Percentiles rank a stretch among this genome's conserved stretches.
Conservation (phyloP, 2,329 filamentous ascomycete species). For the Chaetomium sp. region DNA sequence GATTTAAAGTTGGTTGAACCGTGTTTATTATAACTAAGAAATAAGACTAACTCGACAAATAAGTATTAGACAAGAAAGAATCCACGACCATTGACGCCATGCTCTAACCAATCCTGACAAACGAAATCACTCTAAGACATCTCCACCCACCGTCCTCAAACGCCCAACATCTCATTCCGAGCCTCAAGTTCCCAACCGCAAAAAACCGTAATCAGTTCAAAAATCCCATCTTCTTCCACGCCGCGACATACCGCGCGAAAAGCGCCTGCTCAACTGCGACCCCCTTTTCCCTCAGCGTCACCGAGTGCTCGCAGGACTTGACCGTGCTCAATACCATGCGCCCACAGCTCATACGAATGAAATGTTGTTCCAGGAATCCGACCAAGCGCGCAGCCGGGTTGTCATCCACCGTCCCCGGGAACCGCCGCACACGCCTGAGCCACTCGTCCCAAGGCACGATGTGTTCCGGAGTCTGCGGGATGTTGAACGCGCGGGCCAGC, state of each 20-base stretch:
- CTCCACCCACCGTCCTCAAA: too few relatives aligned
- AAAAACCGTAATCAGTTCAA: too few relatives aligned
- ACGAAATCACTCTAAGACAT: too few relatives aligned
- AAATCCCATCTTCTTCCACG: background rate
- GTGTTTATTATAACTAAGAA: too few relatives aligned
- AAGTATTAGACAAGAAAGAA: too few relatives aligned
- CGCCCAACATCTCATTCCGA: too few relatives aligned
- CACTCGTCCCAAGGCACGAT: slow-evolving; percentile 1
- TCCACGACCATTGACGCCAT: too few relatives aligned
- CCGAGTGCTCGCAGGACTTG: background rate
- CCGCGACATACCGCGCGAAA: background rate
- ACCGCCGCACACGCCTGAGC: background rate
- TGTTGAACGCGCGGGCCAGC: background rate
- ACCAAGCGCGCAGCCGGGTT: background rate
- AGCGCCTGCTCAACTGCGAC: background rate
- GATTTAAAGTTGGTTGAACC: too few relatives aligned
- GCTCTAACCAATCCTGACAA: too few relatives aligned
- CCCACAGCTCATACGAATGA: background rate
- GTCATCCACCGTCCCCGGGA: background rate
- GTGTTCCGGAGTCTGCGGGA: background rate
- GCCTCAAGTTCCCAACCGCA: too few relatives aligned
- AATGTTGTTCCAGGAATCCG: background rate
- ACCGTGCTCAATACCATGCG: background rate
- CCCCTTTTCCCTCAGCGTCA: background rate
- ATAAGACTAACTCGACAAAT: too few relatives aligned